Base-by-base conservation (phyloP, 2,329 filamentous ascomycete species). In the Niveomyces coronatus region DNA sequence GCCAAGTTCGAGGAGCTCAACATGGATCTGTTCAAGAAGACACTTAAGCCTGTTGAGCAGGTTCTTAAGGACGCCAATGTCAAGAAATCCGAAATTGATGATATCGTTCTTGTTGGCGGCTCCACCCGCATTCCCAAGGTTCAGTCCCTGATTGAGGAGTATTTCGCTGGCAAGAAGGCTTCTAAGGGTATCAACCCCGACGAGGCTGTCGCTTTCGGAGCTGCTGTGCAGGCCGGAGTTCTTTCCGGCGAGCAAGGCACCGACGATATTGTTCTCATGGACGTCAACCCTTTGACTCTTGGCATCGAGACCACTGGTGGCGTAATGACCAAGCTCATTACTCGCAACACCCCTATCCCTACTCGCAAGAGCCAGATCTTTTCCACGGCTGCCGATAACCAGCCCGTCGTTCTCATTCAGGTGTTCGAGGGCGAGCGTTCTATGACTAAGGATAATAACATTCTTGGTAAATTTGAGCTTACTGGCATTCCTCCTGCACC, bases 1-100 rank as follows among this genome's bases (percentile, higher is more conserved):
- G 91, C 91, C 74, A 96, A 96, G 77, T 96, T 98, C 57, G 91
- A 98, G 71, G 89, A 96, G 70, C 78, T 96, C 55, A 96, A 96
- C 83, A 88, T 88, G 53, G 89, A 96, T 57, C 81, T 96, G 45
- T 96, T 96, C 82, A 94, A 94, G 82, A 94, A 91, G 78, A 96
- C 91, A 42, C 78, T 96, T 50, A 94, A 95, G 79, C 89, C 91
- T 42, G 91, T 96, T 50, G 87, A 96, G 72, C 88, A 95, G 76
- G 91, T 96, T 51, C 77, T 98, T 60, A 94, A 94, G 74, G 91
- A 96, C 53, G 87, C 88, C 62, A 94, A 95, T 75, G 75, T 95
- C 55, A 89, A 89, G 80, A 96, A 95, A 82, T 69, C 67, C 45
- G 88, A 96, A 54, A 77, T 98, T 53, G 80, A 95, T 56, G 91